phyloP scores from a whole-genome alignment of 257 asterid species.

The Primulina tabacum region DNA sequence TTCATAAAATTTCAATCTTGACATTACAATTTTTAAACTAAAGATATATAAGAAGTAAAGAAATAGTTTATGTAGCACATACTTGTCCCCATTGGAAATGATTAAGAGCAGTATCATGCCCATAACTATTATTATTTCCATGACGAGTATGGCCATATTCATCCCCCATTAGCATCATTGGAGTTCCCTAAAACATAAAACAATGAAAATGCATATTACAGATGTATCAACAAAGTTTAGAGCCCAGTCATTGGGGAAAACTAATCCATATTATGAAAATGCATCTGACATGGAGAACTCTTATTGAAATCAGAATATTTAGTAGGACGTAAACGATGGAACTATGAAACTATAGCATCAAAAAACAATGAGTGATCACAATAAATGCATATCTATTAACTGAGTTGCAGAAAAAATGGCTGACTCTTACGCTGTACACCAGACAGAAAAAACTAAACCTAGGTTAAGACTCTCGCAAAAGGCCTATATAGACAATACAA shows the following conservation, averaged over 20 bases:
- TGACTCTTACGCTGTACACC: too few relatives aligned
- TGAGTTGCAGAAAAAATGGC: too few relatives aligned
- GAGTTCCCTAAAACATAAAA: conserved; percentile 64
- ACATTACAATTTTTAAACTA: conserved; percentile 7
- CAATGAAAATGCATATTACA: conserved; percentile 24
- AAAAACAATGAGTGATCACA: not conserved
- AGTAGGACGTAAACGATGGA: not conserved
- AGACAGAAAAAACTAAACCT: too few relatives aligned
- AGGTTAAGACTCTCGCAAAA: too few relatives aligned
- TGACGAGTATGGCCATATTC: conserved; percentile 93
- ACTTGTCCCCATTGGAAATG: conserved; percentile 92
- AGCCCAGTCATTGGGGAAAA: conserved; percentile 3
- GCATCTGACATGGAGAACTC: conserved; percentile 12
- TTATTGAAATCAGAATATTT: conserved; percentile 11
- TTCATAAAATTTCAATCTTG: conserved; percentile 28
- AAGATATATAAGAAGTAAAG: conserved; percentile 5
- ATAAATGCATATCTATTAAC: not conserved
- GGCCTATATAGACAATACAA: too few relatives aligned
- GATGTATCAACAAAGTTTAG: conserved; percentile 8
- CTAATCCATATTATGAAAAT: conserved; percentile 8
- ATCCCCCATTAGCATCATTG: conserved; percentile 99
- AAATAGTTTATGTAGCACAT: conserved; percentile 26
- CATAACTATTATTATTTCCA: conserved; percentile 96
- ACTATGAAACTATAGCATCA: not conserved
- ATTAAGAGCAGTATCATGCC: conserved; percentile 85